Evolutionary conservation across 768 basidiomycete genomes (phyloP).

Genomic region (Trametes coccinea): DNA sequence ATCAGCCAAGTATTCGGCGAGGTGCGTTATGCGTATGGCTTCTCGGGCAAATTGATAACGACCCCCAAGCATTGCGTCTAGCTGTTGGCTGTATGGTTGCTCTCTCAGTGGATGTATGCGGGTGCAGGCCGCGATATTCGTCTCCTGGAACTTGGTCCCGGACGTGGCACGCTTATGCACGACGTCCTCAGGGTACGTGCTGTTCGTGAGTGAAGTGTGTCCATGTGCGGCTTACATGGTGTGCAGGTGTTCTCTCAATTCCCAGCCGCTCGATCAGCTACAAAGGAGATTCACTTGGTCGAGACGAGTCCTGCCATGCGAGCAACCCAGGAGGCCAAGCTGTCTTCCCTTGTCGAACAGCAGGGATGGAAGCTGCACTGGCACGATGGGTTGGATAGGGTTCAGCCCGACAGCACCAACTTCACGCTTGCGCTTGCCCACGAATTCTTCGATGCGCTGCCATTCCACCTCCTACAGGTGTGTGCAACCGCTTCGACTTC

Average conservation of each 20-base stretch:
- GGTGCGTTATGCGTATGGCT: constrained; percentile 44
- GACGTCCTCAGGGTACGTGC: constrained; percentile 80
- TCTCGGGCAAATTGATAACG: constrained; percentile 37
- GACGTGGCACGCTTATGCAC: constrained; percentile 87
- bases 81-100: constrained; percentile 86
- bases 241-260: constrained; percentile 55
- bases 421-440: constrained; percentile 92
- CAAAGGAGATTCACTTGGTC: constrained; percentile 66
- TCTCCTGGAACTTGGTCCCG: constrained; percentile 91
- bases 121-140: constrained; percentile 55
- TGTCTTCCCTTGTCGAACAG: constrained; percentile 36
- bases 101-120: constrained; percentile 68
- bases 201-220: background rate
- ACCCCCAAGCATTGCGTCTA: constrained; percentile 41
- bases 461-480: constrained; percentile 88
- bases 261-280: constrained; percentile 34
- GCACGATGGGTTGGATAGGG: constrained; percentile 72
- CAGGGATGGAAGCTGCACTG: constrained; percentile 53
- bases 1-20: constrained; percentile 97
- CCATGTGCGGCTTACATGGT: background rate
- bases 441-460: constrained; percentile 97
- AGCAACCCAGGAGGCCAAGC: constrained; percentile 55
- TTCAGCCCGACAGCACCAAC: constrained; percentile 47
- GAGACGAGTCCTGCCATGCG: constrained; percentile 78
- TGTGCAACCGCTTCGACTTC: constrained; percentile 8